A percentile compares a stretch with the other conserved stretches of the same genome.
Conservation (phyloP, 2,329 filamentous ascomycete genomes). For the Tolypocladium sp. region DNA sequence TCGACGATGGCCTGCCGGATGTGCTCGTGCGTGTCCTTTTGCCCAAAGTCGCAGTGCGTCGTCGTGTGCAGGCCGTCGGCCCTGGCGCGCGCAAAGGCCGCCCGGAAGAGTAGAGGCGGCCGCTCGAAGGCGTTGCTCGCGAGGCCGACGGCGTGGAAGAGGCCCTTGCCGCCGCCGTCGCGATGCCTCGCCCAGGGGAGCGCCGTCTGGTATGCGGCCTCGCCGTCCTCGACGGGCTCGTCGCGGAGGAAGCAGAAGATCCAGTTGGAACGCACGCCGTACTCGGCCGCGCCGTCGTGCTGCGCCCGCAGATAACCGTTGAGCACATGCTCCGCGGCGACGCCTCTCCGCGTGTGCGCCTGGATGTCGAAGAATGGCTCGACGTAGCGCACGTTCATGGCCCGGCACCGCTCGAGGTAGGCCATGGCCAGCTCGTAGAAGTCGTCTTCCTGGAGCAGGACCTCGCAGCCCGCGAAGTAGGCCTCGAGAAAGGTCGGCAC, state of each 20-base stretch:
- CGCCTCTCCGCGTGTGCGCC: slow-evolving; percentile 53
- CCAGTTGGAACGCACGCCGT: slow-evolving; percentile 55
- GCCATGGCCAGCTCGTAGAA: slow-evolving; percentile 62
- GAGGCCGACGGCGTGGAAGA: slow-evolving; percentile 36
- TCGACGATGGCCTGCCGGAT: slow-evolving; percentile 53
- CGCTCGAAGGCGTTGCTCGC: slow-evolving; percentile 36
- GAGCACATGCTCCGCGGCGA: slow-evolving; percentile 53
- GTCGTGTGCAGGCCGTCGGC: slow-evolving; percentile 34
- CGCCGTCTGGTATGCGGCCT: slow-evolving; percentile 42
- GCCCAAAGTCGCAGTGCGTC: slow-evolving; percentile 41
- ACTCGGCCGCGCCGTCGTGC: slow-evolving; percentile 45
- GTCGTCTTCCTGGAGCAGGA: slow-evolving; percentile 54
- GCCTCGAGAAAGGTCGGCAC: slow-evolving; percentile 55
- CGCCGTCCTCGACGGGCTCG: slow-evolving; percentile 61
- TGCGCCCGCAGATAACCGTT: slow-evolving; percentile 52
- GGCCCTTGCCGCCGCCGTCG: slow-evolving; percentile 17
- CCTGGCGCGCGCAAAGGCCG: slow-evolving; percentile 24
- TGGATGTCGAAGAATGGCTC: slow-evolving; percentile 76
- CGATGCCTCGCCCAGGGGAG: slow-evolving; percentile 24
- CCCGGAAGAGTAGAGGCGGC: slow-evolving; percentile 34
- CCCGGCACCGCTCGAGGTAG: slow-evolving; percentile 56
- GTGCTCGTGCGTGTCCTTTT: slow-evolving; percentile 36
- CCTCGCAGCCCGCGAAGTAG: slow-evolving; percentile 69
- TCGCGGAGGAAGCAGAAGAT: slow-evolving; percentile 66
- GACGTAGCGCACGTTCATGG: slow-evolving; percentile 57